Base-by-base conservation (phyloP, 1,139 yeast species). In the Hyphopichia fennica region DNA sequence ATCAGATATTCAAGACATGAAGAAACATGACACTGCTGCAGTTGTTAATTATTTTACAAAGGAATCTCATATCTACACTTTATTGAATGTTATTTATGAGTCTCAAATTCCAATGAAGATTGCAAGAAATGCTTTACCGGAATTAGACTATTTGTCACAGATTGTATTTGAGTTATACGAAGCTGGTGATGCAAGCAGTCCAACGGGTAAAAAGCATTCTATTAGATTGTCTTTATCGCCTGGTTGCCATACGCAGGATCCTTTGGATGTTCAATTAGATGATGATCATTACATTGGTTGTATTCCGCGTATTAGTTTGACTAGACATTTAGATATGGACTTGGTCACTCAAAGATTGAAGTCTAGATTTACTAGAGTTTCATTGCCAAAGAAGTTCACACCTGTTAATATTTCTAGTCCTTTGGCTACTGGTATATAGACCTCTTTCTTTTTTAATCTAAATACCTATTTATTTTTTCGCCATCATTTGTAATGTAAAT, bases 161-260 rank as follows among this genome's bases (percentile, higher is more conserved):
- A 91, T 95, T 53, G 88, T 85, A 13, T 93, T 95, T 66, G 99
- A 95, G 63, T 67, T 93, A 17, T 95, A 90, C 59, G 99, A 95
- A 62, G 78, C 87, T 33, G 82, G 79, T 23, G 90, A 85, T 50
- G 75, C 80, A 35, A 66, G 75, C 9, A 61, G 66, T 45, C 69
- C 73, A 11, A 81, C 82, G 8, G 84, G 81, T 37, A 90, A 90
- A 67, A 86, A 87, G 53, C 96, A 90, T 60, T 84, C 96, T 1
- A 84, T 95, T 41, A 78, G 98, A 55, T 75, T 95, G 47, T 84
- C 95, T 15, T 75, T 95, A 52, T 87, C 97, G 2, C 98, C 99
- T 0, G 99, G 99, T 28, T 95, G 99, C 64, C 97, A 95, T 63
- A 90, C 98, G 0, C 96, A 90, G 57, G 96, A 93, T 63, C 99